A percentile compares a stretch with the other conserved stretches of the same genome.
Evolutionary conservation across 768 basidiomycete species (phyloP).

Genomic region (Porpolomopsis calyptriformis): DNA sequence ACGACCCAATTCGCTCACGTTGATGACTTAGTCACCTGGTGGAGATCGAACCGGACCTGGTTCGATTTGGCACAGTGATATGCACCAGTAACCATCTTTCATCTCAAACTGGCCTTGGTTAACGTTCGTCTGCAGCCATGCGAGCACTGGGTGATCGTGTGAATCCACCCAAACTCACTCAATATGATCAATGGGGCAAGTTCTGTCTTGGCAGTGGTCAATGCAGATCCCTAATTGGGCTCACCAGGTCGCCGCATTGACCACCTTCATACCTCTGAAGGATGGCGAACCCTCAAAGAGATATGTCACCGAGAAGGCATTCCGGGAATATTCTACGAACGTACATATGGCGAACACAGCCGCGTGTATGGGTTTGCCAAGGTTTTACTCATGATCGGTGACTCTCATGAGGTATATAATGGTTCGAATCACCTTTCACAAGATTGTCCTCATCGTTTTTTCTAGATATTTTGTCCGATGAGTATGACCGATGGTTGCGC

Average conservation of each 20-base stretch:
- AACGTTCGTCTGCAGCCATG: conserved; percentile 30
- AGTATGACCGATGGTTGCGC: conserved; percentile 76
- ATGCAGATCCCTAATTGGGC: not conserved
- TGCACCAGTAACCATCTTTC: conserved; percentile 32
- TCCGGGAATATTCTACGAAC: conserved; percentile 57
- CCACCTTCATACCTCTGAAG: conserved; percentile 57
- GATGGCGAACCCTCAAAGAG: conserved; percentile 60
- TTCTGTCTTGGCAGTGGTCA: not conserved
- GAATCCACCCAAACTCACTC: conserved; percentile 42
- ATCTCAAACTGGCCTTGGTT: not conserved
- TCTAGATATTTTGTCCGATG: conserved; percentile 58
- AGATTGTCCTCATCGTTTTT: not conserved
- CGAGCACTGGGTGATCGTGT: conserved; percentile 39
- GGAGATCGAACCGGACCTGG: conserved; percentile 53
- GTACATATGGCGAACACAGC: conserved; percentile 49
- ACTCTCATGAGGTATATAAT: conserved; percentile 46
- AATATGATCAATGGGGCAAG: conserved; percentile 67
- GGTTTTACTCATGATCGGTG: conserved; percentile 47
- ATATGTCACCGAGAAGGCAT: conserved; percentile 53
- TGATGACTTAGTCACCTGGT: conserved; percentile 26
- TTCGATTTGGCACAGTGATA: conserved; percentile 45
- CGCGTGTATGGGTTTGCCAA: conserved; percentile 60
- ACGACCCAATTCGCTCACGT: not conserved
- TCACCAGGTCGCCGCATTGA: conserved; percentile 38
- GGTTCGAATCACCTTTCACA: not conserved